These are phyloP conservation scores for Russula earlei DNA, from an alignment of 768 basidiomycete species.

Conservation along the genomic window DNA sequence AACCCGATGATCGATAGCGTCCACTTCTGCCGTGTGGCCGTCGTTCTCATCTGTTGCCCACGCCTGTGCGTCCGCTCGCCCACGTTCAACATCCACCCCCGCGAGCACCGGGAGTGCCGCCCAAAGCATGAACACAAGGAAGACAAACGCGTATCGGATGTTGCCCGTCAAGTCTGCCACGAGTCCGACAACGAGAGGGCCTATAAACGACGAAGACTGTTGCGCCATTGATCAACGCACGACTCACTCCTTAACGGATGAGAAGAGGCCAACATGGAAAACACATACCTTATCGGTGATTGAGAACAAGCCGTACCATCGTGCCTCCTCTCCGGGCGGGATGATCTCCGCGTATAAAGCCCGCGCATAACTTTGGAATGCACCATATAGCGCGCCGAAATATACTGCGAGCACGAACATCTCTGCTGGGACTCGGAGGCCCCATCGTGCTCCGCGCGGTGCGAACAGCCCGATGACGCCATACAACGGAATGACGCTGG, in stretches of 20 bases:
- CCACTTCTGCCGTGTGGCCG: neutral
- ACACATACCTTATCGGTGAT: constrained; percentile 82
- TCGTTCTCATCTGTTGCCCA: constrained; percentile 16
- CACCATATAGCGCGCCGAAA: constrained; percentile 75
- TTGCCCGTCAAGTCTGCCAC: constrained; percentile 86
- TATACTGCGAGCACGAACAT: constrained; percentile 79
- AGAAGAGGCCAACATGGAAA: neutral
- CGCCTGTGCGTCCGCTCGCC: constrained; percentile 41
- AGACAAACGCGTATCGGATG: constrained; percentile 86
- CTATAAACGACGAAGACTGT: constrained; percentile 86
- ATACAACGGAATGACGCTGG: constrained; percentile 62
- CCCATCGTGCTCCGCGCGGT: constrained; percentile 40
- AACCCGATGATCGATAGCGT: neutral
- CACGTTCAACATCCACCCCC: constrained; percentile 60
- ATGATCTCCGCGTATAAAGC: constrained; percentile 83
- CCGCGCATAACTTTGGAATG: constrained; percentile 85
- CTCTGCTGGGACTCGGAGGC: constrained; percentile 69
- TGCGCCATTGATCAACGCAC: constrained; percentile 8
- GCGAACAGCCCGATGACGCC: constrained; percentile 75
- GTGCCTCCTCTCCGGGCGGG: constrained; percentile 79
- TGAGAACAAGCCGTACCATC: constrained; percentile 82
- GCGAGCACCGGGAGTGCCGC: constrained; percentile 66
- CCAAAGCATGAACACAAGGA: constrained; percentile 77
- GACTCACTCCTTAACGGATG: neutral
- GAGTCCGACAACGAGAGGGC: constrained; percentile 79